These are phyloP conservation scores for Eragrostis tef DNA, from an alignment of 202 grass and related monocot species.

Conservation along the genomic window DNA sequence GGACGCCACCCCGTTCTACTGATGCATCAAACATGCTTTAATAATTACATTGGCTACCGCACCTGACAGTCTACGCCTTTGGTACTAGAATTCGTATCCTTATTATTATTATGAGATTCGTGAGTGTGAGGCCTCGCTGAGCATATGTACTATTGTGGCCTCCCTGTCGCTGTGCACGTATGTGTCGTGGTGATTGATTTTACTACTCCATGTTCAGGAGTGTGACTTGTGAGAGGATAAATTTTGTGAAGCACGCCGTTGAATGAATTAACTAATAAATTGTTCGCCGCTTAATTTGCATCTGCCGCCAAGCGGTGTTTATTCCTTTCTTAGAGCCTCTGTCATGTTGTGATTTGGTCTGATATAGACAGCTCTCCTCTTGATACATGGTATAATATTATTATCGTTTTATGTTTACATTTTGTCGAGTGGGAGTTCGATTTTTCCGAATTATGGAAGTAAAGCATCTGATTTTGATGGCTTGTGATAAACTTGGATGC, in stretches of 20 bases:
- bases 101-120: background rate
- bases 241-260: background rate
- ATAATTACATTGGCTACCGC: too few relatives aligned
- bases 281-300: background rate
- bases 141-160: background rate
- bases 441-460: background rate
- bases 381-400: too few relatives aligned
- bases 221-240: background rate
- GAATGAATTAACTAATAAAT: background rate
- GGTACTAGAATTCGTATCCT: background rate
- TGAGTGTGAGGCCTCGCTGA: background rate
- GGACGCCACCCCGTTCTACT: background rate
- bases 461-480: background rate
- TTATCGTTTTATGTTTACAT: background rate
- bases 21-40: background rate
- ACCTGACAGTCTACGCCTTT: background rate
- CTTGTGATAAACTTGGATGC: too few relatives aligned
- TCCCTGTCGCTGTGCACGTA: background rate
- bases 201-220: background rate
- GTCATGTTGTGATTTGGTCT: background rate
- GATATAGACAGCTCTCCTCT: background rate
- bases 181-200: background rate
- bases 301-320: background rate
- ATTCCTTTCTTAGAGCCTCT: background rate
- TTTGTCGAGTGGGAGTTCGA: background rate